Evolutionary conservation across 331 rosid genomes (phyloP), one percentile per base, ranked within the genome.

Genomic region (Rhamnella rubrinervis): DNA sequence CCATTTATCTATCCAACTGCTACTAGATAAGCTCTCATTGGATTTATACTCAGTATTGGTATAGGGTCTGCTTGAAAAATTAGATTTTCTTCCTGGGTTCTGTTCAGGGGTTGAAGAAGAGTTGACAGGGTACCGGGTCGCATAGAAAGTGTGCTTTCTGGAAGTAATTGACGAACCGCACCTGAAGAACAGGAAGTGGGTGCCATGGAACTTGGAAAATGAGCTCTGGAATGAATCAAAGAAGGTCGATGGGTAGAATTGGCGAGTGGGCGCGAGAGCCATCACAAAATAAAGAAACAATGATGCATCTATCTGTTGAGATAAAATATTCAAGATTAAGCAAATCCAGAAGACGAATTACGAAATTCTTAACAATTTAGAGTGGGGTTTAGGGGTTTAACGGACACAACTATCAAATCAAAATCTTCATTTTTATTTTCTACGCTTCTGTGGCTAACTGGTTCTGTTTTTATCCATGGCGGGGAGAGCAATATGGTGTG

Each of bases 241-340:
- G 79, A 92, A 78, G 77, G 76, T 77, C 15, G 87, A 63, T 18
- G 98, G 92, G 59, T 88, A 83, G 80, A 84, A 75, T 41, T 90
- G 87, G 55, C 96, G 96, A 69, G 85, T 80, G 80, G 97, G 92
- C 39, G 75, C 65, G 50, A 88, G 73, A 81, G 91, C 85, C 97
- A 93, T 91, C 37, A 63, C 25, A 51, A 67, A 64, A 46, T 57
- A 23, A 39, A 66, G 50, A 37, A 57, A 26, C 37, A 6, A 7
- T 52, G 23, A 21, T 9, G 21, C 70, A 71, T 37, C 65, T 26
- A 67, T 39, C 11, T 17, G 8, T 44, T 37, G 46, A 21, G 53
- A 23, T 21, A 14, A 31, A 19, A 5, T 35, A 37, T 64, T 4
- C 41, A 68, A 17, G 28, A 40, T 18, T 37, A 53, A 61, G 31